These are phyloP conservation scores for Acidiella bohemica DNA, from an alignment of 495 filamentous ascomycete species.

Conservation along the genomic window DNA sequence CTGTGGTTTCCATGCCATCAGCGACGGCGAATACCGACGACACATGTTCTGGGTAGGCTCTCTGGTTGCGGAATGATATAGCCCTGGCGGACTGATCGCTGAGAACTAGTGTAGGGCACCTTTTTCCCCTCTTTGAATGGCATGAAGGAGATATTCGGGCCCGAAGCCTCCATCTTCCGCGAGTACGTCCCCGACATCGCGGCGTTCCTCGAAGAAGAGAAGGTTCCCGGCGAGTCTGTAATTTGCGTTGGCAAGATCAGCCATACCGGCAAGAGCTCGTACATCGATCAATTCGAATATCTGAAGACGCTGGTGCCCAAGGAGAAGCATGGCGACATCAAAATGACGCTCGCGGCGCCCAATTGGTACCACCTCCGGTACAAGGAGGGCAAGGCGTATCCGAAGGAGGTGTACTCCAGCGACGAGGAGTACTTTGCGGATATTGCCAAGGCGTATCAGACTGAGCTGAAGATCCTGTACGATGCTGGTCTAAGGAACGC, in stretches of 20 bases:
- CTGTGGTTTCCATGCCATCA: conserved; percentile 53
- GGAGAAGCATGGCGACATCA: conserved; percentile 40
- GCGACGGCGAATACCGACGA: conserved; percentile 53
- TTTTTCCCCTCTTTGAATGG: conserved; percentile 28
- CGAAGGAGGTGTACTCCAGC: conserved; percentile 40
- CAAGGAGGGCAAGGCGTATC: conserved; percentile 43
- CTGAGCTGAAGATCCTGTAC: conserved; percentile 47
- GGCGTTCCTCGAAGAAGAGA: conserved; percentile 53
- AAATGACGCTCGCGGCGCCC: conserved; percentile 50
- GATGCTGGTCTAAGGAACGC: conserved; percentile 49
- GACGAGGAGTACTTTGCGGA: conserved; percentile 50
- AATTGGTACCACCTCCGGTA: conserved; percentile 58
- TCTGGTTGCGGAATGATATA: background rate
- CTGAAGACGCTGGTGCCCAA: conserved; percentile 38
- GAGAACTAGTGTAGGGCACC: conserved; percentile 36
- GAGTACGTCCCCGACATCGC: conserved; percentile 56
- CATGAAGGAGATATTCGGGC: conserved; percentile 27
- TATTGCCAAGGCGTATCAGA: conserved; percentile 46
- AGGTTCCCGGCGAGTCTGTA: conserved; percentile 62
- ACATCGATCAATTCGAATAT: conserved; percentile 46
- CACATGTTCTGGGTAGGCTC: conserved; percentile 46
- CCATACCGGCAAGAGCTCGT: conserved; percentile 28
- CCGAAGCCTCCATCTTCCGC: conserved; percentile 25
- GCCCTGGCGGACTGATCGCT: background rate
- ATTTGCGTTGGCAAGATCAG: conserved; percentile 45